Evolutionary conservation across 768 basidiomycete species (phyloP), one percentile per base, ranked within the genome.

Genomic region (Boletus fagicola): DNA sequence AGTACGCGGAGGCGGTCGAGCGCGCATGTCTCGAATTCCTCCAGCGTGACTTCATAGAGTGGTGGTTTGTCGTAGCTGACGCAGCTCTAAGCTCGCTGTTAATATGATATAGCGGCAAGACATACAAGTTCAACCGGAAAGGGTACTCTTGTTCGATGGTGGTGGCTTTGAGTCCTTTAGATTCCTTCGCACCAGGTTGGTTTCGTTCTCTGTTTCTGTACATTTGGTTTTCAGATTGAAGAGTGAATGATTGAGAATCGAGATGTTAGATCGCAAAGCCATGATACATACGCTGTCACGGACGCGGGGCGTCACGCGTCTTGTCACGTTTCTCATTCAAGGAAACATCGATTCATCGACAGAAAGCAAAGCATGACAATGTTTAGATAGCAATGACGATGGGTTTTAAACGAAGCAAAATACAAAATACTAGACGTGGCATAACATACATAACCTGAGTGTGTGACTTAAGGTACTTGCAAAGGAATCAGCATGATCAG

Each of bases 1-100:
- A 97, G 81, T 18, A 97, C 80, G 28, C 92, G 85, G 33, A 99
- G 80, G 38, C 97, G 78, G 62, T 96, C 86, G 22, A 99, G 78
- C 0, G 97, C 97, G 68, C 82, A 91, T 3, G 81, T 86, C 70
- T 99, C 97, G 63, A 99, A 99, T 61, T 98, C 91, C 70, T 98
- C 97, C 18, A 98, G 78, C 1, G 94, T 94, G 20, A 98, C 87
- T 65, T 98, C 94, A 54, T 86, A 87, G 16, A 81, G 72, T 20
- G 97, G 97, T 22, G 95, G 92, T 18, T 68, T 75, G 63, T 95
- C 88, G 68, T 99, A 98, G 73, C 94, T 97, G 50, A 22, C 20
- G 54, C n/a, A 26, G 11, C 16, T 28, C 30, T 69, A 11, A 69
- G 53, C 47, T 30, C 20, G 36, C 22, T 15, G 39, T 5, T 18